Evolutionary conservation across 2,329 filamentous ascomycete species (phyloP), one percentile per base, ranked within the genome.

Genomic region (Pyrenophora seminiperda): DNA sequence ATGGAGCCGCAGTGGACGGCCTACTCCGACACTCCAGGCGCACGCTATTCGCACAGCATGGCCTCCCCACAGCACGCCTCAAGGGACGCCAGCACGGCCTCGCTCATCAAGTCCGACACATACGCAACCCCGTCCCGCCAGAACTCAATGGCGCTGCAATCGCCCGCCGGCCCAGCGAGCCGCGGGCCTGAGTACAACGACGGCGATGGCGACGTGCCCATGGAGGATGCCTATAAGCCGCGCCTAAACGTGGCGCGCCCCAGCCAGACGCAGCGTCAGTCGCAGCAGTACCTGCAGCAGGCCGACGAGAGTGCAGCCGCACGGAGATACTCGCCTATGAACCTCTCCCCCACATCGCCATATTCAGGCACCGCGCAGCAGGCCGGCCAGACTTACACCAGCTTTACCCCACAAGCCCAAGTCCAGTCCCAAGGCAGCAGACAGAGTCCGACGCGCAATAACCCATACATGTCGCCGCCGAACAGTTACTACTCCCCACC

Each of bases 271-370:
- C 85, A 91, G 66, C 86, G 93, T 62, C 79, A 85, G 53, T 90
- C 83, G 55, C 84, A 91, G 63, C 88, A 93, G 72, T 89, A 88
- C 61, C 75, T 86, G 38, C 78, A 87, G 41, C 62, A 67, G 86
- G 24, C 24, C 9, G 89, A 93, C 67, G 86, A 89, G 51, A 94
- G 91, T 34, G 82, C 90, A 41, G 90, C 91, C 49, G 90, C 91
- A 52, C 90, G 95, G 73, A 86, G 92, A 70, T 97, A 97, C 76
- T 97, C 93, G 38, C 94, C 93, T 58, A 97, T 97, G 92, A 93
- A 96, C 72, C 79, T 95, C 54, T 91, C 91, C 53, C 90, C 91
- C 32, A 85, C 87, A 27, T 88, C 89, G 47, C 86, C 91, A 27
- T 95, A 95, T 76, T 82, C 84, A 70, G 81, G 77, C 39, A 89